Evolutionary conservation across 257 asterid species (phyloP).

Genomic region (Solanum peruvianum): DNA sequence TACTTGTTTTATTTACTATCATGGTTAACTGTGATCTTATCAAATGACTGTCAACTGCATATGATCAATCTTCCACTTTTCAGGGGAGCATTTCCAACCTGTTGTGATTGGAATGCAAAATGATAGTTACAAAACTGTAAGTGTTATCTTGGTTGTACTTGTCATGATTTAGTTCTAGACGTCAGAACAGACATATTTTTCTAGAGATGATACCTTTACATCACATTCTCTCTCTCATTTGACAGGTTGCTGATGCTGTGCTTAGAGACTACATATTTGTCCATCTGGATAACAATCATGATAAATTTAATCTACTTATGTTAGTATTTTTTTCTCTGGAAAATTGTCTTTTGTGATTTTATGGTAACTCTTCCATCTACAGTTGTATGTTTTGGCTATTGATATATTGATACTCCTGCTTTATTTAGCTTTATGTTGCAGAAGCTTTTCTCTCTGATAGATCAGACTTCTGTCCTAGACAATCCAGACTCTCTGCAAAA

Average conservation of each 20-base stretch:
- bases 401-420: slow-evolving; percentile 10
- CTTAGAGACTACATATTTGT: slow-evolving; percentile 73
- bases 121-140: slow-evolving; percentile 49
- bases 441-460: slow-evolving; percentile 93
- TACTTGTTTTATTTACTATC: slow-evolving; percentile 11
- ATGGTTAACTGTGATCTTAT: background rate
- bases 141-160: slow-evolving; percentile 11
- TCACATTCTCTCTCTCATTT: background rate
- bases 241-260: slow-evolving; percentile 78
- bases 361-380: background rate
- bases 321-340: slow-evolving; percentile 24
- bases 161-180: background rate
- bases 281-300: slow-evolving; percentile 80
- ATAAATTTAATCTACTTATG: slow-evolving; percentile 90
- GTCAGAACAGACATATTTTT: background rate
- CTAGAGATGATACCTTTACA: background rate
- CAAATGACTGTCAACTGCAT: background rate
- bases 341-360: background rate
- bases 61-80: slow-evolving; percentile 10
- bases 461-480: slow-evolving; percentile 89
- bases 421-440: slow-evolving; percentile 79
- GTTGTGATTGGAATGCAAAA: slow-evolving; percentile 64
- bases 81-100: slow-evolving; percentile 86
- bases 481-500: slow-evolving; percentile 89
- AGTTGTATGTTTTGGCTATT: background rate